These are phyloP conservation scores for Gossypium raimondii DNA, from an alignment of 345 rosid species.

Conservation along the genomic window DNA sequence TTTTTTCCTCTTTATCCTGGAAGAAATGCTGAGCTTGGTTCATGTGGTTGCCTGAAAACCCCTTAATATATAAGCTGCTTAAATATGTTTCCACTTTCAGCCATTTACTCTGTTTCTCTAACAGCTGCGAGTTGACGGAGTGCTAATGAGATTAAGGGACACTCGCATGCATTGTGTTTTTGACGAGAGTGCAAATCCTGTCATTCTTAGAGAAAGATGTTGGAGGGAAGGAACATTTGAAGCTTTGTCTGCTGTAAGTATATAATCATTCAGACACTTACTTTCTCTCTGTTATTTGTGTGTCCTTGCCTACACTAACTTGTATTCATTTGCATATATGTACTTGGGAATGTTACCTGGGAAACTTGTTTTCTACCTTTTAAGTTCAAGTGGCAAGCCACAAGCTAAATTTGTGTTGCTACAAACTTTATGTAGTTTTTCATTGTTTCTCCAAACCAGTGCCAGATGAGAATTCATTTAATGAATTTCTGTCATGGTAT, in stretches of 20 bases:
- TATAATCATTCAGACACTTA: slow-evolving; percentile 5
- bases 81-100: slow-evolving; percentile 2
- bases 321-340: slow-evolving; percentile 1
- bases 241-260: slow-evolving; percentile 69
- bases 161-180: slow-evolving; percentile 80
- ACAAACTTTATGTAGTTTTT: neutral
- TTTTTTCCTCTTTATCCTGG: neutral
- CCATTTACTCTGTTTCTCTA: slow-evolving; percentile 16
- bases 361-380: neutral
- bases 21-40: neutral
- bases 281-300: neutral
- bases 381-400: neutral
- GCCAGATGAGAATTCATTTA: neutral
- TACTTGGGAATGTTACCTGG: slow-evolving; percentile 1
- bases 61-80: neutral
- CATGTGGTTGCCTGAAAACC: neutral
- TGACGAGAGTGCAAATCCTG: slow-evolving; percentile 37
- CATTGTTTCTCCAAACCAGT: neutral
- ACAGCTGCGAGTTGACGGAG: slow-evolving; percentile 98
- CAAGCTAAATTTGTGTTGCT: neutral
- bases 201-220: slow-evolving; percentile 79
- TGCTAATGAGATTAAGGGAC: slow-evolving; percentile 90
- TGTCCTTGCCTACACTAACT: neutral
- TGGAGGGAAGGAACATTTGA: slow-evolving; percentile 88
- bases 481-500: neutral